A percentile compares a stretch with the other conserved stretches of the same genome.
phyloP scores from a whole-genome alignment of 2,329 filamentous ascomycete genomes.

The Trichophyton benhamiae region DNA sequence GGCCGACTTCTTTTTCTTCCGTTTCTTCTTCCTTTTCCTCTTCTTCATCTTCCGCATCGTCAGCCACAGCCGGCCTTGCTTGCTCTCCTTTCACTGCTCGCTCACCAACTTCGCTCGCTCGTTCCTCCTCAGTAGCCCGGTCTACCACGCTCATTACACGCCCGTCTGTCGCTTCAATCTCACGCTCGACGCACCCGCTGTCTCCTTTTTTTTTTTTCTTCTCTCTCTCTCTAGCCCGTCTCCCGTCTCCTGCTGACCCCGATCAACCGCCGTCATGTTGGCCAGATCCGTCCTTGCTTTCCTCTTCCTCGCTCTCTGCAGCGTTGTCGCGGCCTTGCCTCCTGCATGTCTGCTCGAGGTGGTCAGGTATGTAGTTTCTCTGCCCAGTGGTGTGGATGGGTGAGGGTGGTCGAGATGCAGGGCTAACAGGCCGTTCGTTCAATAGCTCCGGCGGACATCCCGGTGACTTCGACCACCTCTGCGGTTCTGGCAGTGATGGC shows the following conservation, averaged over 20 bases:
- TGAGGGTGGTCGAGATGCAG: background rate
- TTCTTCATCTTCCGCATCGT: too few relatives aligned
- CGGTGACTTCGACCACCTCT: constrained; percentile 29
- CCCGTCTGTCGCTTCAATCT: background rate
- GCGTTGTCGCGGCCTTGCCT: constrained; percentile 32
- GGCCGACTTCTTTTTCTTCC: background rate
- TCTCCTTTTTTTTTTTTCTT: constrained; percentile 11
- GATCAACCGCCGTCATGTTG: constrained; percentile 29
- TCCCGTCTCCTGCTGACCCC: background rate
- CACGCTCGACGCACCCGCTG: constrained; percentile 8
- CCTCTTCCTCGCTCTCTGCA: constrained; percentile 35
- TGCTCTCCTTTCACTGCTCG: too few relatives aligned
- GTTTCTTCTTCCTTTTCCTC: background rate
- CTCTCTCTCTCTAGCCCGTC: too few relatives aligned
- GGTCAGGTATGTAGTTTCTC: constrained; percentile 33
- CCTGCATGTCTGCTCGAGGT: constrained; percentile 41
- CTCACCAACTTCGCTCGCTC: background rate
- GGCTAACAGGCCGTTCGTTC: constrained; percentile 14
- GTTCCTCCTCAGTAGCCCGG: background rate
- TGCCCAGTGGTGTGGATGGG: background rate
- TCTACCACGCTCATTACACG: constrained; percentile 1
- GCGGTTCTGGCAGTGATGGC: constrained; percentile 24
- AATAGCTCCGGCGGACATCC: constrained; percentile 26
- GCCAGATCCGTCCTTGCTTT: constrained; percentile 34
- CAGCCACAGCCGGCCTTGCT: too few relatives aligned